phyloP scores from a whole-genome alignment of 2,329 filamentous ascomycete species.

The Grosmannia penicillata region DNA sequence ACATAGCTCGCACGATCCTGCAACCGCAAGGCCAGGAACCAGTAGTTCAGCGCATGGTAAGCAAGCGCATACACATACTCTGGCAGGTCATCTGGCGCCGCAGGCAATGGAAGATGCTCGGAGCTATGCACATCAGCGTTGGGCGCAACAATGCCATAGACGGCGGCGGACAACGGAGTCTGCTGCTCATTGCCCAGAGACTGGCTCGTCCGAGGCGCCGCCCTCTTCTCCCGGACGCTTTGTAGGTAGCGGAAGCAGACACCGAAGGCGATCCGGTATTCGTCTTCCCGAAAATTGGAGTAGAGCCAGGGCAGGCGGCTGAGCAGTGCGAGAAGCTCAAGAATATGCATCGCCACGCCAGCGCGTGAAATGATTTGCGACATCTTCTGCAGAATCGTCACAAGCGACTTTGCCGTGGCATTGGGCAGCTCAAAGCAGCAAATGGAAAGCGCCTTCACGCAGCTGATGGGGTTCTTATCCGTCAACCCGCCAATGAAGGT shows the following conservation, averaged over 20 bases:
- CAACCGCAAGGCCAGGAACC: conserved; percentile 84
- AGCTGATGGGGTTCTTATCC: conserved; percentile 79
- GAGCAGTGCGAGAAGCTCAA: conserved; percentile 86
- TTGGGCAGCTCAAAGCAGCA: conserved; percentile 89
- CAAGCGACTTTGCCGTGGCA: conserved; percentile 72
- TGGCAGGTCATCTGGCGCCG: conserved; percentile 56
- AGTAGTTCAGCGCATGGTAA: conserved; percentile 91
- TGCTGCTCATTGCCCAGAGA: conserved; percentile 1
- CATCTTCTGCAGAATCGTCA: conserved; percentile 83
- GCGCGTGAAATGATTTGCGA: conserved; percentile 90
- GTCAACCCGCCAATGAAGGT: conserved; percentile 77
- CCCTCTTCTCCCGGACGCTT: conserved; percentile 59
- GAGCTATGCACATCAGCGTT: conserved; percentile 9
- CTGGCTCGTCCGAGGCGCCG: conserved; percentile 27
- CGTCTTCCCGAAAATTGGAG: conserved; percentile 77
- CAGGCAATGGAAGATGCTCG: conserved; percentile 12
- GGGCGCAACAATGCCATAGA: not conserved
- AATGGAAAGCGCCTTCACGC: conserved; percentile 86
- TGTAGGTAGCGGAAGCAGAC: conserved; percentile 92
- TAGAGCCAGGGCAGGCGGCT: conserved; percentile 74
- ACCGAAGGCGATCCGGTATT: conserved; percentile 87
- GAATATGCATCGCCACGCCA: conserved; percentile 80
- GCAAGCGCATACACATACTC: conserved; percentile 90
- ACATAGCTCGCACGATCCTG: conserved; percentile 73
- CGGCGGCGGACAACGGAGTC: too few relatives aligned